Conservation (phyloP, 2,329 filamentous ascomycete species). For the Colletotrichum sansevieriae region DNA sequence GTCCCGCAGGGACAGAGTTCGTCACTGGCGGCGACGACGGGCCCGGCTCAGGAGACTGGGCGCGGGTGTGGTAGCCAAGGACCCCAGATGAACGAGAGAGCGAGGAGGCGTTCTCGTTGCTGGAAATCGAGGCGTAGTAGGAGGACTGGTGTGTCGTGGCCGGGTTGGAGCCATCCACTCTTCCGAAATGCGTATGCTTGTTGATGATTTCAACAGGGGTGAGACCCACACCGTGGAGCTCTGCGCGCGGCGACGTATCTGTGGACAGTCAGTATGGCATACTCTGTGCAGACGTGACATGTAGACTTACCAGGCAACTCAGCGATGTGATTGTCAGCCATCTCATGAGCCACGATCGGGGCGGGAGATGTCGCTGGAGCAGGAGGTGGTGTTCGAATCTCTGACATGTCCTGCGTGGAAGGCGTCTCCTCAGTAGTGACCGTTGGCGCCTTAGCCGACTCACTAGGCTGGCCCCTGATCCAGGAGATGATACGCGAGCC, state of each 20-base stretch:
- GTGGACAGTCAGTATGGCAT: neutral
- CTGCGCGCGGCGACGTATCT: constrained; percentile 60
- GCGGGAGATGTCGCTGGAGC: constrained; percentile 41
- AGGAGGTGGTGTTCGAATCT: constrained; percentile 44
- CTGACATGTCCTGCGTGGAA: constrained; percentile 56
- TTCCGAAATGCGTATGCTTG: constrained; percentile 50
- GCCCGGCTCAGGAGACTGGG: constrained; percentile 35
- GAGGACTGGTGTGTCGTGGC: constrained; percentile 49
- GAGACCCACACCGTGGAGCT: constrained; percentile 61
- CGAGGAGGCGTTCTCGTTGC: constrained; percentile 40
- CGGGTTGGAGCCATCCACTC: constrained; percentile 38
- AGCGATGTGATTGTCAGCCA: constrained; percentile 58
- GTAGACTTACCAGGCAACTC: constrained; percentile 61
- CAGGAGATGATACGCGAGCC: constrained; percentile 64
- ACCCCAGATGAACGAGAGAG: constrained; percentile 39
- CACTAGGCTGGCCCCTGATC: constrained; percentile 60
- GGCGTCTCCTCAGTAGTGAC: constrained; percentile 60
- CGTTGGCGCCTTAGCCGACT: constrained; percentile 58
- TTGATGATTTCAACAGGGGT: constrained; percentile 56
- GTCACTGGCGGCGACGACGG: constrained; percentile 22
- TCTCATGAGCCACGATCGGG: constrained; percentile 50
- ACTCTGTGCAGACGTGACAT: fast-evolving
- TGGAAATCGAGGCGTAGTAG: constrained; percentile 45
- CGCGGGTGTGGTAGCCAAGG: constrained; percentile 32
- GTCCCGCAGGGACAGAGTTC: constrained; percentile 31